These are phyloP conservation scores for Paramecium primaurelia DNA, from an alignment of 73 alveolate genomes.

Conservation along the genomic window DNA sequence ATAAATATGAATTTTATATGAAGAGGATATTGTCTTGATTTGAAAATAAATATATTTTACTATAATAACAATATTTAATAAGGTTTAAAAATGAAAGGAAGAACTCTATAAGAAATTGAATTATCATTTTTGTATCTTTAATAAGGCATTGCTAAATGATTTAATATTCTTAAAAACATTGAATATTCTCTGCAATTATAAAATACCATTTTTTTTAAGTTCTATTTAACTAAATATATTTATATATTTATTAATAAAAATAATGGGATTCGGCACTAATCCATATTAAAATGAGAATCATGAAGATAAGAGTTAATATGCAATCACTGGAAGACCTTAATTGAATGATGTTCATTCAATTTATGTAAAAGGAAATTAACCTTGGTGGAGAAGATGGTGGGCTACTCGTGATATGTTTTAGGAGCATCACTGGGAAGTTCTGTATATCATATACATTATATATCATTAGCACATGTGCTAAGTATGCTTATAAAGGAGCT, in stretches of 20 bases:
- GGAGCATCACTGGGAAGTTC: slow-evolving; percentile 32
- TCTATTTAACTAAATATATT: too few species aligned
- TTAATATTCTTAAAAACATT: too few species aligned
- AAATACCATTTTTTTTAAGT: too few species aligned
- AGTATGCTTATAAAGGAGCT: slow-evolving; percentile 23
- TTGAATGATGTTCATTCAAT: neutral
- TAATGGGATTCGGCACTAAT: slow-evolving; percentile 7
- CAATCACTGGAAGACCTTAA: slow-evolving; percentile 25
- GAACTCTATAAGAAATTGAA: too few species aligned
- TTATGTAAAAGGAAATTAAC: neutral
- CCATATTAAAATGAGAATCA: neutral
- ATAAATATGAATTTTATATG: too few species aligned
- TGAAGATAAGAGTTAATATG: neutral
- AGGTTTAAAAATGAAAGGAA: too few species aligned
- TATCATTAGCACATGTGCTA: neutral
- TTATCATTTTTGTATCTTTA: too few species aligned
- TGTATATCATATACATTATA: neutral
- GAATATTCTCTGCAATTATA: too few species aligned
- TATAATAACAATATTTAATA: too few species aligned
- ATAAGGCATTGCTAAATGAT: too few species aligned
- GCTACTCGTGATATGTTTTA: slow-evolving; percentile 25
- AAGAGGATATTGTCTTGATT: neutral
- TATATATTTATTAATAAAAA: neutral
- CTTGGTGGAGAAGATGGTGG: slow-evolving; percentile 34
- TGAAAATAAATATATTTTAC: too few species aligned